Base-by-base conservation (phyloP, 2,329 filamentous ascomycete genomes). In the Alternaria alternata region DNA sequence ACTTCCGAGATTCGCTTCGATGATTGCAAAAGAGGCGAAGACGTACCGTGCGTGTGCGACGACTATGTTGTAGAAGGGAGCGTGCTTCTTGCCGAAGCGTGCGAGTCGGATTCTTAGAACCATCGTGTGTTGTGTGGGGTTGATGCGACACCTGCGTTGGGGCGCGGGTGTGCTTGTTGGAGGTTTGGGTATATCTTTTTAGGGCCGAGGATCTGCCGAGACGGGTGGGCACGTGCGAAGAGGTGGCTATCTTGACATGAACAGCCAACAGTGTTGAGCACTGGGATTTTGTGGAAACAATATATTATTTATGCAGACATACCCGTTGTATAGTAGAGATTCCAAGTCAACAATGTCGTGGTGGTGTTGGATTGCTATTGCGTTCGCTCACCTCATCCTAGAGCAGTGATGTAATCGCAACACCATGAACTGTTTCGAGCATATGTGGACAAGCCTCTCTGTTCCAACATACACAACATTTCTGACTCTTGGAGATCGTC, bases 31-130 rank as follows among this genome's bases (percentile, higher is more conserved):
- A 34, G 44, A 39, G 16, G 16, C 26, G 43, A 47, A 24, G 28
- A 52, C 84, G 67, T 86, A 96, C 92, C 94, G 89, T 47, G 94
- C 94, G 75, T 98, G 94, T 16, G 93, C 88, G 66, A 99, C 92
- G 68, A 98, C 93, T 66, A 99, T 97, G 83, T 99, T 99, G 86
- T 97, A 99, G 72, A 97, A 91, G 3, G 95, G 94, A n/a, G 87
- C 79, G 78, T 96, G 94, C 67, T 87, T 88, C 79, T 91, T 92
- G 77, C 94, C 93, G 79, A 98, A 97, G 79, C 95, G 94, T 71
- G 95, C 92, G 71, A 99, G 89, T 61, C 95, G 91, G 79, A 99
- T 95, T 79, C 91, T 91, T 74, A 99, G 86, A 64, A 98, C 94
- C 95, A 99, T 97, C 39, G 18, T 52, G 43, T 36, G 34, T 28